Percentiles rank a stretch among this genome's conserved stretches.
phyloP scores from a whole-genome alignment of 371 early-diverging fungal species.

The Rhizomucor pusillus region DNA sequence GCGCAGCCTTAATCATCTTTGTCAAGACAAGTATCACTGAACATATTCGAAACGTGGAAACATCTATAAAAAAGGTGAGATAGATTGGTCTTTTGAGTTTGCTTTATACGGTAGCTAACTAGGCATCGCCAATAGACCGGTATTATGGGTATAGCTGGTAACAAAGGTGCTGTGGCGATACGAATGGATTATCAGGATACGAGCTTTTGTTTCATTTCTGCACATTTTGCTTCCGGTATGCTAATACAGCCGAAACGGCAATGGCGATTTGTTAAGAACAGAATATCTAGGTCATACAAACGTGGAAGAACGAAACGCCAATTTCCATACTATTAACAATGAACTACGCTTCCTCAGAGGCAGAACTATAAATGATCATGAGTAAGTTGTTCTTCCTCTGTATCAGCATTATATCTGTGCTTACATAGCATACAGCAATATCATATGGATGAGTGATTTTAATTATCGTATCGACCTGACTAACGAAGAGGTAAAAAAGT shows the following conservation, averaged over 20 bases:
- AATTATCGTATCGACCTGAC: conserved; percentile 81
- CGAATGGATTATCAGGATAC: conserved; percentile 87
- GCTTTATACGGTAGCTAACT: too few relatives aligned
- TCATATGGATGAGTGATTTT: conserved; percentile 91
- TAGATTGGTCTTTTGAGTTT: too few relatives aligned
- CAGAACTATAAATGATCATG: conserved; percentile 67
- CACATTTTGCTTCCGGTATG: conserved; percentile 91
- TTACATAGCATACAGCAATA: conserved; percentile 38
- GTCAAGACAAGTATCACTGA: conserved; percentile 64
- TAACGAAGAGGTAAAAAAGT: conserved; percentile 62
- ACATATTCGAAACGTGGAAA: conserved; percentile 83
- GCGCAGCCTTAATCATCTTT: conserved; percentile 82
- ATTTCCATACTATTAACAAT: conserved; percentile 77
- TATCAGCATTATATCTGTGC: too few relatives aligned
- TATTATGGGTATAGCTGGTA: conserved; percentile 81
- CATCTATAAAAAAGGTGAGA: conserved; percentile 69
- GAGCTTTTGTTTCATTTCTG: conserved; percentile 83
- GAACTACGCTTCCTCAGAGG: conserved; percentile 74
- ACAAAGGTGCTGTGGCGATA: conserved; percentile 87
- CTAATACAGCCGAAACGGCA: not conserved
- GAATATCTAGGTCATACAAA: conserved; percentile 52
- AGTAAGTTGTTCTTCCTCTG: conserved; percentile 41
- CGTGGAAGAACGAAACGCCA: conserved; percentile 81
- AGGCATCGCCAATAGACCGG: conserved; percentile 55
- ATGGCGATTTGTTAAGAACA: conserved; percentile 1